Percentiles rank a stretch among this genome's conserved stretches.
Evolutionary conservation across 179 eudicot genomes (phyloP).

Genomic region (Patellifolia procumbens): DNA sequence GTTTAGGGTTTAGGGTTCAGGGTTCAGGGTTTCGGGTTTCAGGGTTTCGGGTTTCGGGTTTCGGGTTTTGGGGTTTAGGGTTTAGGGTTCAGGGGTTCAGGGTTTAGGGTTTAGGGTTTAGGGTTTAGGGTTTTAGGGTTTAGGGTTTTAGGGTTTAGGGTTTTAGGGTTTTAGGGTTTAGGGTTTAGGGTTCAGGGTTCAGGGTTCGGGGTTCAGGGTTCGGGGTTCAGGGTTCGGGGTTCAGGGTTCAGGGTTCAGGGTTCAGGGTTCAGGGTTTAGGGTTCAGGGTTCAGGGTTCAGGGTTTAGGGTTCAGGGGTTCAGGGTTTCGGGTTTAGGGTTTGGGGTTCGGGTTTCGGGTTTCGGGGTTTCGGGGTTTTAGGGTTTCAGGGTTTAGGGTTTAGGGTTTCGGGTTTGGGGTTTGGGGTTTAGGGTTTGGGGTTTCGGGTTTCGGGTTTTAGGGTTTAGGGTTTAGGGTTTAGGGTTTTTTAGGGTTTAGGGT

Average conservation of each 20-base stretch:
- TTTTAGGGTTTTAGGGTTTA: slow-evolving; percentile 27
- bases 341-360: slow-evolving; percentile 18
- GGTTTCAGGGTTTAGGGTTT: slow-evolving; percentile 25
- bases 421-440: slow-evolving; percentile 29
- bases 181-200: slow-evolving; percentile 26
- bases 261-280: slow-evolving; percentile 17
- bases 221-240: slow-evolving; percentile 13
- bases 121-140: slow-evolving; percentile 21
- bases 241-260: slow-evolving; percentile 19
- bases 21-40: slow-evolving; percentile 21
- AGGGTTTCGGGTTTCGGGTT: slow-evolving; percentile 29
- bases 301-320: slow-evolving; percentile 28
- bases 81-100: slow-evolving; percentile 24
- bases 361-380: slow-evolving; percentile 18
- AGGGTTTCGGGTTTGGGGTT: slow-evolving; percentile 30
- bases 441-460: slow-evolving; percentile 27
- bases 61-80: slow-evolving; percentile 24
- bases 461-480: slow-evolving; percentile 28
- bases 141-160: slow-evolving; percentile 24
- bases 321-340: slow-evolving; percentile 17
- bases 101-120: slow-evolving; percentile 30
- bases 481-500: slow-evolving; percentile 24
- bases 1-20: slow-evolving; percentile 21
- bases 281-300: slow-evolving; percentile 16
- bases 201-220: slow-evolving; percentile 15